A percentile compares a stretch with the other conserved stretches of the same genome.
phyloP scores from a whole-genome alignment of 352 stramenopile species.

The Phytophthora ohioensis region DNA sequence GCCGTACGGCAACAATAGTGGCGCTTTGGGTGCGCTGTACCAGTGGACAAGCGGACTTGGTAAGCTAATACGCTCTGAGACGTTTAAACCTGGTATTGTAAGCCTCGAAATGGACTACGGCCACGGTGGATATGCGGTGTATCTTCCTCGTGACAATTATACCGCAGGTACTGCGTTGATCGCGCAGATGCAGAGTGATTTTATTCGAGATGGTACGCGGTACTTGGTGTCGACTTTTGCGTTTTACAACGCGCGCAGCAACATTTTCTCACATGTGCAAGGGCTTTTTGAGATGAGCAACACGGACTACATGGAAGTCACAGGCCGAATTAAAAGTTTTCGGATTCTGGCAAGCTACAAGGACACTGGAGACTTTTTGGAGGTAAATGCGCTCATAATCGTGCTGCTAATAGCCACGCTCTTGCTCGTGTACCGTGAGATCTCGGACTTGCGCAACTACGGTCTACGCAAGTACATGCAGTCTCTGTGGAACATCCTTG shows the following conservation, averaged over 20 bases:
- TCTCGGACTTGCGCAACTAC: constrained; percentile 57
- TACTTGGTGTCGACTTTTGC: constrained; percentile 71
- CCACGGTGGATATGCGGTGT: constrained; percentile 74
- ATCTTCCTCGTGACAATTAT: constrained; percentile 77
- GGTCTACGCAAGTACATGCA: constrained; percentile 73
- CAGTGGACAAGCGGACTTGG: constrained; percentile 50
- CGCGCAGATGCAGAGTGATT: constrained; percentile 58
- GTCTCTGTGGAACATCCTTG: constrained; percentile 83
- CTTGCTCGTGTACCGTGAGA: constrained; percentile 60
- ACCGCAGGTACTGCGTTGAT: constrained; percentile 55
- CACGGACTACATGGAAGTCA: constrained; percentile 83
- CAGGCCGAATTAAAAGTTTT: constrained; percentile 75
- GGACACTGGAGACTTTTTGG: constrained; percentile 49
- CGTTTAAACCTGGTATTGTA: constrained; percentile 72
- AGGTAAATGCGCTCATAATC: constrained; percentile 69
- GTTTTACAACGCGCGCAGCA: constrained; percentile 81
- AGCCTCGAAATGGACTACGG: constrained; percentile 81
- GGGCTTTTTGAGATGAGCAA: constrained; percentile 81
- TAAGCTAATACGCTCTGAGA: constrained; percentile 68
- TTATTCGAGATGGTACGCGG: constrained; percentile 68
- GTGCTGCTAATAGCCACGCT: constrained; percentile 63
- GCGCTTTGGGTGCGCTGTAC: constrained; percentile 48
- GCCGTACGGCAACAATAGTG: constrained; percentile 55
- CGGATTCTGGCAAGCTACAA: constrained; percentile 68
- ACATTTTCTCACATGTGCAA: constrained; percentile 81